Evolutionary conservation across 495 filamentous ascomycete species (phyloP), one percentile per base, ranked within the genome.

Genomic region (Penicillium cataractarum): DNA sequence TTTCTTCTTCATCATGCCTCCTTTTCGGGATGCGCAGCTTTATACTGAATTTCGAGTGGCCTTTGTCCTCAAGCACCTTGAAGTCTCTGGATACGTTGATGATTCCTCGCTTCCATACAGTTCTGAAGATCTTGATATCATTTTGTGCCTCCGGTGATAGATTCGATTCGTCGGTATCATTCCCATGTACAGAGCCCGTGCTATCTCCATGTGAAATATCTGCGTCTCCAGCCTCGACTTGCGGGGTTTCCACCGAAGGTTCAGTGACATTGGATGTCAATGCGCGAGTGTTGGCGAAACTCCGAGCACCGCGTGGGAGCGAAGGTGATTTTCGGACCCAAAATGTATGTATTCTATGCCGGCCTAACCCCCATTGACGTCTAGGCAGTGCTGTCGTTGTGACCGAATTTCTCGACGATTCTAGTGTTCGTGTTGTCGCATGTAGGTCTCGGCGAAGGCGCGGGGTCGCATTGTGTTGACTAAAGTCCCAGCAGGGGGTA

Each of bases 391-490:
- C 33, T 4, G 6, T 39, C 8, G n/a, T 4, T 5, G 32, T 55
- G 27, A 19, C 32, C 31, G 39, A 49, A 31, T 24, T 31, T 33
- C 10, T 49, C 29, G 39, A 12, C 19, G 39, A 26, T 2, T 35
- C 13, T 3, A 26, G 19, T 9, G 46, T 35, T 37, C 35, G 49
- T 32, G 32, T 42, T 31, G 55, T 56, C 24, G 65, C 51, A 26
- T 65, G 48, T 32, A 63, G 21, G 4, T 44, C 35, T 27, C 55
- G 58, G 46, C 50, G 55, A 35, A 49, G 19, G 32, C 44, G 51
- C 19, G 29, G 42, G 19, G 39, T 17, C 24, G 44, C 29, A 33
- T 19, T 42, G 26, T 10, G 12, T 2, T 6, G 51, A 21, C 57
- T 39, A 21, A 22, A 13, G 35, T 6, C 37, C 55, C 27, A 29